Evolutionary conservation across 306 rosid species (phyloP), one percentile per base, ranked within the genome.

Genomic region (Luffa acutangula): DNA sequence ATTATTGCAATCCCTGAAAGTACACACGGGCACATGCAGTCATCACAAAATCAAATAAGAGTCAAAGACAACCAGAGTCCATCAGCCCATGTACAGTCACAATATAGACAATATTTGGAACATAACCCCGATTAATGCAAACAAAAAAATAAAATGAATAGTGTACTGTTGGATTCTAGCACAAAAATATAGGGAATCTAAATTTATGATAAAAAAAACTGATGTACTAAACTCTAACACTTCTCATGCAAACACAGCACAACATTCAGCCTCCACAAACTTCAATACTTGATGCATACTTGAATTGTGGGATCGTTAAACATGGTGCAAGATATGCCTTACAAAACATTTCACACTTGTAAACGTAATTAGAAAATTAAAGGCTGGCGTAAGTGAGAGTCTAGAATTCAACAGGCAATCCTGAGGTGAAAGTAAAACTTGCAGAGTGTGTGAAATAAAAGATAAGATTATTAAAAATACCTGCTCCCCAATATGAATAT

Each of bases 401-500:
- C 33, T 43, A 10, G 34, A 52, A 4, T 43, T 69, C 18, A 69
- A 69, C 75, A 4, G 15, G 34, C 17, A 21, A 69, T 69, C 5
- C 39, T 43, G 52, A 77, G 54, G 2, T 42, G 41, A 42, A 41
- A 58, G 49, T 60, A 3, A 21, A 43, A 60, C 17, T 82, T 52
- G 66, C 51, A 73, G 8, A 46, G 59, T 15, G 34, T 62, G 17
- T 65, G 77, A 49, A n/a, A 37, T 43, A 76, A 77, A 76, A 33
- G 9, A 59, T 36, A 83, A 64, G 10, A 82, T 49, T 59, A 85
- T 39, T 37, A 48, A 37, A 88, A 89, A 69, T 48, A 95, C 99
- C 97, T 84, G 97, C 89, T 81, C 86, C 86, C 99, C 99, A 95
- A 79, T 95, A 87, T 11, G 99, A 89, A 86, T 95, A 95, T 62